Evolutionary conservation across 768 basidiomycete species (phyloP), one percentile per base, ranked within the genome.

Genomic region (Tylopilus felleus): DNA sequence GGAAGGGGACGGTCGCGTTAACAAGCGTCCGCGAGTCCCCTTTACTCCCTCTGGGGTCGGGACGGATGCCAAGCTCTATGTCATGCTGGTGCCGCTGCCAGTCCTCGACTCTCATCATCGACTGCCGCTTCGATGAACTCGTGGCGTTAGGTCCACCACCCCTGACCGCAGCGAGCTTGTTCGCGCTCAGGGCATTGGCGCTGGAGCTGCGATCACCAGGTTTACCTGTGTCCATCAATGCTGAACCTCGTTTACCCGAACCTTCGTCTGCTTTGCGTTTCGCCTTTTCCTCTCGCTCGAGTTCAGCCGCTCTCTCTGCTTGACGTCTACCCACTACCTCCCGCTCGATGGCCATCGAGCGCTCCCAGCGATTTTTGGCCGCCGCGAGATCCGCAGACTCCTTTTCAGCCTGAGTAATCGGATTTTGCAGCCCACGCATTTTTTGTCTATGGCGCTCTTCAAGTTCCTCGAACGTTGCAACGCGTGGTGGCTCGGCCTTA

Each of bases 401-500:
- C 64, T 81, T 83, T 72, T 86, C 84, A 2, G 86, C 85, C 60
- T 82, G 79, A n/a, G 88, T 93, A 29, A 97, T 72, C 5, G 93
- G 93, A 36, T 78, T 83, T 72, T 97, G 93, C 58, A 97, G 67
- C 63, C 84, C 83, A 31, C 79, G 80, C 75, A 97, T 80, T 72
- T 91, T 90, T 72, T 89, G 85, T 46, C 89, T 81, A 62, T 96
- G 93, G 17, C 93, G 78, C 60, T 92, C 90, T 44, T 83, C 85
- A 29, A 96, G 76, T 66, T 96, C 92, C 69, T 95, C 93, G 66
- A 89, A 91, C 2, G 93, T 92, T 53, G 83, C 81, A 25, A 85
- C 80, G 16, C 88, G 84, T 38, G 74, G 70, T 4, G 67, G 59
- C 23, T 76, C 73, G 3, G 82, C 75, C 22, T 74, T 73, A 59